Evolutionary conservation across 257 asterid species (phyloP).

Genomic region (Solanum bukasovii): DNA sequence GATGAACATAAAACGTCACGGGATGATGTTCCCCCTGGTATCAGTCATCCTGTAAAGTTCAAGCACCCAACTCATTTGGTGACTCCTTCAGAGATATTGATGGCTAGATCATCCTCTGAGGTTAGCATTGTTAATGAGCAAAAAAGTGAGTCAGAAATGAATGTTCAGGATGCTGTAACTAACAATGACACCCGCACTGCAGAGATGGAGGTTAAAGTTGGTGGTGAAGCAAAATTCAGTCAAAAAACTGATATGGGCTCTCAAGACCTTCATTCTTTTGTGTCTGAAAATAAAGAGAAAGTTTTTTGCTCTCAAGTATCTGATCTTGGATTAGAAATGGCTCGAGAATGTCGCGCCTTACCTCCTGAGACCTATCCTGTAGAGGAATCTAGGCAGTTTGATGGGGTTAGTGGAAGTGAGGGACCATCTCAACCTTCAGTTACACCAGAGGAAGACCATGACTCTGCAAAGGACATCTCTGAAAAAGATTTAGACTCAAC

Average conservation of each 20-base stretch:
- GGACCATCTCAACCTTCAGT: constrained; percentile 26
- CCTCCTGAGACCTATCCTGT: constrained; percentile 48
- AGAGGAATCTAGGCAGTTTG: constrained; percentile 57
- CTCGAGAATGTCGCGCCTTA: constrained; percentile 56
- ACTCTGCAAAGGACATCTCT: constrained; percentile 35
- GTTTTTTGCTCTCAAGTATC: constrained; percentile 81
- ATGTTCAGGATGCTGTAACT: constrained; percentile 52
- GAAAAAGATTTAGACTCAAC: constrained; percentile 34
- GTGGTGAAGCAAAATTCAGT: constrained; percentile 53
- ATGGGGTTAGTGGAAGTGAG: constrained; percentile 40
- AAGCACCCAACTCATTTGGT: constrained; percentile 97
- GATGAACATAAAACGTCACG: constrained; percentile 40
- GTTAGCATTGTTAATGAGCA: constrained; percentile 42
- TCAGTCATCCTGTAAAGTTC: constrained; percentile 53
- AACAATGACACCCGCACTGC: constrained; percentile 47
- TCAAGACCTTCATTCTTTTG: constrained; percentile 38
- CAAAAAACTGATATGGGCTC: constrained; percentile 43
- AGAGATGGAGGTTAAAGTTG: constrained; percentile 74
- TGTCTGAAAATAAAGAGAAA: constrained; percentile 60
- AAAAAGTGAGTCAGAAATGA: constrained; percentile 43
- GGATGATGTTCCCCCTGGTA: constrained; percentile 48
- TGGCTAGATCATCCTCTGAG: constrained; percentile 73
- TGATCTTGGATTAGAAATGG: constrained; percentile 73
- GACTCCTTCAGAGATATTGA: constrained; percentile 89
- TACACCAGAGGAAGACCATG: constrained; percentile 35